phyloP scores from a whole-genome alignment of 805 yeast species.

The Lipomyces yamanashiensis region DNA sequence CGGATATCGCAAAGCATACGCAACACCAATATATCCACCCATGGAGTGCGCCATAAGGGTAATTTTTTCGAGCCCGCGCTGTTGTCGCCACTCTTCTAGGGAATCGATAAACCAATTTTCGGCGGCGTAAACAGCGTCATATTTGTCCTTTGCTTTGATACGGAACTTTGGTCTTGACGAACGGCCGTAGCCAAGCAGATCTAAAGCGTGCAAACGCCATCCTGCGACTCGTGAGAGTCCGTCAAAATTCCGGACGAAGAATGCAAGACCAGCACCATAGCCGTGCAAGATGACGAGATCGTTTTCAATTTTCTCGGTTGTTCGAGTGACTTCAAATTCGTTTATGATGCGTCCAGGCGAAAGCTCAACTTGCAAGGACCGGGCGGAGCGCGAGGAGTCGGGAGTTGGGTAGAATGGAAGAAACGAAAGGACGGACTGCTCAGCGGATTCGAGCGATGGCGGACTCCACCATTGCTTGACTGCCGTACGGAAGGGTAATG shows the following conservation, averaged over 20 bases:
- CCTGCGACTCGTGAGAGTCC: slow-evolving; percentile 48
- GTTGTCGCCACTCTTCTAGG: slow-evolving; percentile 63
- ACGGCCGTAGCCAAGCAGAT: slow-evolving; percentile 87
- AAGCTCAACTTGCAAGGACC: slow-evolving; percentile 59
- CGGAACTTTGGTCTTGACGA: slow-evolving; percentile 76
- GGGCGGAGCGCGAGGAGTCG: slow-evolving; percentile 39
- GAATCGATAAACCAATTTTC: slow-evolving; percentile 71
- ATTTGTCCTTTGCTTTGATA: slow-evolving; percentile 40
- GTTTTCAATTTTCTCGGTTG: slow-evolving; percentile 45
- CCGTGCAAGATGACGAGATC: slow-evolving; percentile 83
- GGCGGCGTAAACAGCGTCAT: slow-evolving; percentile 54
- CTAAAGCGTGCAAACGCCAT: slow-evolving; percentile 85
- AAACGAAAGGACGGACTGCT: slow-evolving; percentile 56
- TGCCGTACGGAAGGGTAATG: slow-evolving; percentile 48
- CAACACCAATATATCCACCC: slow-evolving; percentile 83
- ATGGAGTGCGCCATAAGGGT: slow-evolving; percentile 83
- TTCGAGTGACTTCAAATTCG: slow-evolving; percentile 63
- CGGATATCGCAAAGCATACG: slow-evolving; percentile 68
- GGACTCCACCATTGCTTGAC: slow-evolving; percentile 52
- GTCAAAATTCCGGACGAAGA: slow-evolving; percentile 73
- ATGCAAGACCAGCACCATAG: slow-evolving; percentile 88
- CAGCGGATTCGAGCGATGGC: slow-evolving; percentile 47
- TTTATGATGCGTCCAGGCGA: slow-evolving; percentile 61
- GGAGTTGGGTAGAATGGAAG: slow-evolving; percentile 54
- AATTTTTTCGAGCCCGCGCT: slow-evolving; percentile 56